Conservation (phyloP, 805 yeast species). For the Kazachstania taianensis region DNA sequence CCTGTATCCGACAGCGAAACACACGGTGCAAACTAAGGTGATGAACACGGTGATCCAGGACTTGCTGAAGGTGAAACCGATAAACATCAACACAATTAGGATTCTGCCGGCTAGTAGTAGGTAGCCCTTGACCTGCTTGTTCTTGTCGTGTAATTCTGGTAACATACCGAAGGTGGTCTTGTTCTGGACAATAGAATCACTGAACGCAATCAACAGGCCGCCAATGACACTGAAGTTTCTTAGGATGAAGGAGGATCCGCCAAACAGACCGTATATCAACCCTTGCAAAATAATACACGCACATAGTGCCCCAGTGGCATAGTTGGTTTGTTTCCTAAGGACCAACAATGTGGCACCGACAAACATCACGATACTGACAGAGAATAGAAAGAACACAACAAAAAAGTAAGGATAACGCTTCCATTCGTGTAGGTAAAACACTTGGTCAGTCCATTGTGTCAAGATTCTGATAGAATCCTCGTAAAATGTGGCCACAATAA, state of each 20-base stretch:
- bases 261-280: constrained; percentile 74
- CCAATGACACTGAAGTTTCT: constrained; percentile 89
- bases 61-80: constrained; percentile 73
- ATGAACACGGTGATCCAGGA: constrained; percentile 59
- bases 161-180: constrained; percentile 43
- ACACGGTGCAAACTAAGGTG: constrained; percentile 60
- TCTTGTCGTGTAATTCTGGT: constrained; percentile 55
- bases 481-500: constrained; percentile 87
- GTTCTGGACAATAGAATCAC: constrained; percentile 77
- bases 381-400: constrained; percentile 53
- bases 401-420: constrained; percentile 73
- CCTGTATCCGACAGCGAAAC: constrained; percentile 87
- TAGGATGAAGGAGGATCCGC: constrained; percentile 71
- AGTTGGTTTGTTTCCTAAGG: constrained; percentile 54
- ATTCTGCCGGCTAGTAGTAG: constrained; percentile 82
- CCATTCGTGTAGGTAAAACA: constrained; percentile 68
- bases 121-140: constrained; percentile 54
- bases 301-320: constrained; percentile 62
- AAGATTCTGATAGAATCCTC: constrained; percentile 82
- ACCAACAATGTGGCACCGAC: constrained; percentile 65
- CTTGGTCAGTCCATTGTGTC: constrained; percentile 87
- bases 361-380: constrained; percentile 62
- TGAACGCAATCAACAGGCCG: constrained; percentile 77
- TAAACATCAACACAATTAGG: constrained; percentile 72
- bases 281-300: constrained; percentile 81